Percentiles rank a stretch among this genome's conserved stretches.
Evolutionary conservation across 257 asterid species (phyloP).

Genomic region (Perilla frutescens): DNA sequence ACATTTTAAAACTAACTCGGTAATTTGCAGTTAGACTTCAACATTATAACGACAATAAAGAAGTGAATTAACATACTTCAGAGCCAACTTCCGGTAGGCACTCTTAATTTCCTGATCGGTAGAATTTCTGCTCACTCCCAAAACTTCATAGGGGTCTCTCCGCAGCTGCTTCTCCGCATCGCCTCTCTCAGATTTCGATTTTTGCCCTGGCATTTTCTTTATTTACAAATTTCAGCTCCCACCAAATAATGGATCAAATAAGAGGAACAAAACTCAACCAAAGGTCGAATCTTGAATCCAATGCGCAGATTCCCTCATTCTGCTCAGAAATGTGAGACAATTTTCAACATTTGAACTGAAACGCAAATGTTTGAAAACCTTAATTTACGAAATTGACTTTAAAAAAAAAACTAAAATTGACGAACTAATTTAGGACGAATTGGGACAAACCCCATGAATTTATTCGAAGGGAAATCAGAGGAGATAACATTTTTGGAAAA

Average conservation of each 20-base stretch:
- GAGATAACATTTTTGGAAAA: slow-evolving; percentile 33
- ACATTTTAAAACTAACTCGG: neutral
- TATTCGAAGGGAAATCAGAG: slow-evolving; percentile 1
- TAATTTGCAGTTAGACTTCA: neutral
- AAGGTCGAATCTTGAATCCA: slow-evolving; percentile 42
- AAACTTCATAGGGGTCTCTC: slow-evolving; percentile 95
- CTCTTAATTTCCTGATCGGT: slow-evolving; percentile 96
- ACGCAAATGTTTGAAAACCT: slow-evolving; percentile 35
- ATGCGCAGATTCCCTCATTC: slow-evolving; percentile 45
- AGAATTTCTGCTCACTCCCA: slow-evolving; percentile 79
- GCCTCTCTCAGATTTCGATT: slow-evolving; percentile 71
- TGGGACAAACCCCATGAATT: neutral
- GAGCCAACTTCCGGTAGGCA: slow-evolving; percentile 87
- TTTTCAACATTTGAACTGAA: slow-evolving; percentile 19
- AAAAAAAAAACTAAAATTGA: slow-evolving; percentile 16
- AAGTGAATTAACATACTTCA: slow-evolving; percentile 62
- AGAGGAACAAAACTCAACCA: slow-evolving; percentile 34
- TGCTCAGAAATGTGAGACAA: slow-evolving; percentile 35
- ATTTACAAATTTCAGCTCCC: slow-evolving; percentile 28
- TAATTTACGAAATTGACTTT: slow-evolving; percentile 11
- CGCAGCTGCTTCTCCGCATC: slow-evolving; percentile 69
- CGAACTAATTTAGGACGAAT: neutral
- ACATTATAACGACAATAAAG: neutral
- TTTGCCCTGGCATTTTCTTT: slow-evolving; percentile 73
- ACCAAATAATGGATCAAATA: slow-evolving; percentile 30